Conservation (phyloP, 306 rosid genomes). For the Begonia loranthoides region DNA sequence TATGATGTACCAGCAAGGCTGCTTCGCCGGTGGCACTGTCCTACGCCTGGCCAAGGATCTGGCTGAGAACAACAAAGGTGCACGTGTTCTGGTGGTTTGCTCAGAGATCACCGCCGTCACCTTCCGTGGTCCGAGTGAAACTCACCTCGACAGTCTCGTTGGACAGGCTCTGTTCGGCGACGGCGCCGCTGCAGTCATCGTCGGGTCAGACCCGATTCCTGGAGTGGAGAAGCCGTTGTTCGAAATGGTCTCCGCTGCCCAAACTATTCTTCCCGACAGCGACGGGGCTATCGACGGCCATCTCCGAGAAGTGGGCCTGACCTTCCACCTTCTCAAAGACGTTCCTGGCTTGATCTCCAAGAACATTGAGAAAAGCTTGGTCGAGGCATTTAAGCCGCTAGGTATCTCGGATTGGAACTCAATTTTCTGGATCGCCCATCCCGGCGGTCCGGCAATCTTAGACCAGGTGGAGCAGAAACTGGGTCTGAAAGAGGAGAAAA, state of each 20-base stretch:
- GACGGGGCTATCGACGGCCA: constrained; percentile 46
- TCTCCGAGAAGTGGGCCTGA: constrained; percentile 20
- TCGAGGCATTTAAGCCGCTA: no score
- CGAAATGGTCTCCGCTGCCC: constrained; percentile 45
- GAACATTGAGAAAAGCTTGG: no score
- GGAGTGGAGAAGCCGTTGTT: constrained; percentile 41
- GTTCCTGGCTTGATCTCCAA: constrained; percentile 43
- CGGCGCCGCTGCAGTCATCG: constrained; percentile 34
- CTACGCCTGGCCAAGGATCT: constrained; percentile 44
- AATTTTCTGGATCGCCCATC: constrained; percentile 49
- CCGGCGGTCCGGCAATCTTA: constrained; percentile 43
- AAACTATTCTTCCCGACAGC: constrained; percentile 50
- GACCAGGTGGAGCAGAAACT: constrained; percentile 39
- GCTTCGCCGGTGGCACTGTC: constrained; percentile 45
- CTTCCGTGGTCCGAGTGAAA: constrained; percentile 36
- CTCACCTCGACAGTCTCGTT: constrained; percentile 46
- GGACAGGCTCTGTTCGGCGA: constrained; percentile 49
- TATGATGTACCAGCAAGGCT: constrained; percentile 68
- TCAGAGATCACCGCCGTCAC: constrained; percentile 41
- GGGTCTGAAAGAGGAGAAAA: constrained; percentile 32
- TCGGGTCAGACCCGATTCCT: constrained; percentile 43
- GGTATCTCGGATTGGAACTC: constrained; percentile 34
- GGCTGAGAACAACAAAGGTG: constrained; percentile 42
- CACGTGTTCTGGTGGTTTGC: constrained; percentile 42
- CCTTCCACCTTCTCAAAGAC: constrained; percentile 41